phyloP scores from a whole-genome alignment of 2,329 filamentous ascomycete genomes.

The Rhynchosporium secalis region DNA sequence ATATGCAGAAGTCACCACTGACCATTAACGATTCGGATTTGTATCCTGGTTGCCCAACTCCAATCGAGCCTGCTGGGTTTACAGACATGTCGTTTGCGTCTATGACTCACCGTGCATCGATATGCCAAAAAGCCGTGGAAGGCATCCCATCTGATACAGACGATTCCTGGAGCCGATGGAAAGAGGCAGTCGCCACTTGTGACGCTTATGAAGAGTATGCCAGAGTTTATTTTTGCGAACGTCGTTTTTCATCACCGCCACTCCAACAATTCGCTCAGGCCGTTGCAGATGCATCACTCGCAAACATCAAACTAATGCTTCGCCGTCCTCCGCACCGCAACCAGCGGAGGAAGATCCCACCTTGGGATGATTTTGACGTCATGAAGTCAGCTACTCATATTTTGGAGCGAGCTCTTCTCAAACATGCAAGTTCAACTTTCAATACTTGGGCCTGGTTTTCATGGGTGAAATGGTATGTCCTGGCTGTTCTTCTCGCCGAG shows the following conservation, averaged over 20 bases:
- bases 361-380: constrained; percentile 18
- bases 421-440: constrained; percentile 2
- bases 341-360: constrained; percentile 4
- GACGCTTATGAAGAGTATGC: constrained; percentile 8
- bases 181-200: not conserved
- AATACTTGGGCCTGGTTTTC: constrained; percentile 18
- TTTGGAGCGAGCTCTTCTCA: constrained; percentile 11
- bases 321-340: constrained; percentile 16
- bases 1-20: constrained; percentile 5
- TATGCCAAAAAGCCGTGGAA: constrained; percentile 17
- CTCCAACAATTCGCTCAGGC: constrained; percentile 16
- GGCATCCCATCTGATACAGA: not conserved
- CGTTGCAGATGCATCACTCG: constrained; percentile 8
- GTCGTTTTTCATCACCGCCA: constrained; percentile 6
- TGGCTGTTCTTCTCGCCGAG: constrained; percentile 20
- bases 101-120: constrained; percentile 15
- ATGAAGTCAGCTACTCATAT: constrained; percentile 17
- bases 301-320: constrained; percentile 18
- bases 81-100: constrained; percentile 20
- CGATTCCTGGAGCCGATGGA: constrained; percentile 12
- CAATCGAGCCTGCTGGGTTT: not conserved
- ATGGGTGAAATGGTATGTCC: constrained; percentile 20
- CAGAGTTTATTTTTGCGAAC: constrained; percentile 6
- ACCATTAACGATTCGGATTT: constrained; percentile 17
- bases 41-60: not conserved